Percentiles rank a stretch among this genome's conserved stretches.
Evolutionary conservation across 108 stramenopile species (phyloP).

Genomic region (Chaetoceros tenuissimus): DNA sequence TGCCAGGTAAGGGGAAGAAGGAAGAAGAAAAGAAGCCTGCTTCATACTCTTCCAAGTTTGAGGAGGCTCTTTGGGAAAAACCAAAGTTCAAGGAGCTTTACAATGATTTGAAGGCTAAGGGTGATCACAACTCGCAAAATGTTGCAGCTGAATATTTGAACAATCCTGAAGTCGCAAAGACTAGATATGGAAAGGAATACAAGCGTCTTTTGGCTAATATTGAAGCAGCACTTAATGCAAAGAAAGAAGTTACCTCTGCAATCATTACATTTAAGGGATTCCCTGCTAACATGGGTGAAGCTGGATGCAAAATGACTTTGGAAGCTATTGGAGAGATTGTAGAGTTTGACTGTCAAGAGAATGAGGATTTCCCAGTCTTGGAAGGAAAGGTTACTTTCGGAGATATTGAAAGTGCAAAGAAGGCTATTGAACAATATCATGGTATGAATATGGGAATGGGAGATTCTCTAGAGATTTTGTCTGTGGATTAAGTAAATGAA

Average conservation of each 20-base stretch:
- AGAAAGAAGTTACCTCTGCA: slow-evolving; percentile 58
- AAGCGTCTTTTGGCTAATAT: slow-evolving; percentile 30
- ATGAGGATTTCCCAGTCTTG: slow-evolving; percentile 57
- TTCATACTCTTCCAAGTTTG: slow-evolving; percentile 64
- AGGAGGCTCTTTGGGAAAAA: slow-evolving; percentile 78
- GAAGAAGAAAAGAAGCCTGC: slow-evolving; percentile 28
- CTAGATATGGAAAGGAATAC: slow-evolving; percentile 57
- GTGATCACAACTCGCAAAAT: slow-evolving; percentile 77
- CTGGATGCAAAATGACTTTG: slow-evolving; percentile 72
- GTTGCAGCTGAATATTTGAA: slow-evolving; percentile 71
- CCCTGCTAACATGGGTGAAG: slow-evolving; percentile 80
- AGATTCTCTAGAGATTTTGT: slow-evolving; percentile 46
- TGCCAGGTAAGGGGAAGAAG: slow-evolving; percentile 17
- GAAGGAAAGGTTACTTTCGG: slow-evolving; percentile 72
- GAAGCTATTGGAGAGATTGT: slow-evolving; percentile 62
- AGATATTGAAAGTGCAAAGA: slow-evolving; percentile 73
- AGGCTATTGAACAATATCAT: slow-evolving; percentile 75
- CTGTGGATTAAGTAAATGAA: slow-evolving; percentile 25
- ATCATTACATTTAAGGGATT: slow-evolving; percentile 68
- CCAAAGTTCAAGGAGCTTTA: slow-evolving; percentile 65
- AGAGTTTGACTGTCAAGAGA: slow-evolving; percentile 54
- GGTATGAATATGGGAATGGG: slow-evolving; percentile 91
- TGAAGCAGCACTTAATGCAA: slow-evolving; percentile 56
- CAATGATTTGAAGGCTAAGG: slow-evolving; percentile 38
- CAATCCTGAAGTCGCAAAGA: slow-evolving; percentile 42